phyloP scores from a whole-genome alignment of 1,139 yeast species.

The Candida sanyaensis region DNA sequence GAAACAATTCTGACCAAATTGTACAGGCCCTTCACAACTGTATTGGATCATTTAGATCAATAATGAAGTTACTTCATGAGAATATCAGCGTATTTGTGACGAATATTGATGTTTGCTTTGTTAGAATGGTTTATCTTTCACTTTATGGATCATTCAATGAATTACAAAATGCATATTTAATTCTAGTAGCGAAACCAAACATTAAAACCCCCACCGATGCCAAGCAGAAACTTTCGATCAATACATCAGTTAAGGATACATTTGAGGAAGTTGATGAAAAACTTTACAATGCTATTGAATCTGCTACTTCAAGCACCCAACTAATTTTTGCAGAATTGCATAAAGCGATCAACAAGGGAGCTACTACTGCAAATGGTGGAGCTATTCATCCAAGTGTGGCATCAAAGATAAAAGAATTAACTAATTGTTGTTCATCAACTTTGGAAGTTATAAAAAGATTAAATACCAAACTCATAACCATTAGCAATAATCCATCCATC shows the following conservation, averaged over 20 bases:
- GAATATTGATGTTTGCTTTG: conserved; percentile 65
- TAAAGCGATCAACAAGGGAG: conserved; percentile 72
- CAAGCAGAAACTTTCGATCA: conserved; percentile 28
- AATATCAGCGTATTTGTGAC: conserved; percentile 50
- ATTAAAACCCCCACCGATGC: conserved; percentile 17
- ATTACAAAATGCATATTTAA: conserved; percentile 68
- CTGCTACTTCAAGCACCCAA: conserved; percentile 77
- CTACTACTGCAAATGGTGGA: conserved; percentile 34
- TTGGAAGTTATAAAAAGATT: conserved; percentile 78
- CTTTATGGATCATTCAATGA: conserved; percentile 76
- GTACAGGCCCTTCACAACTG: conserved; percentile 33
- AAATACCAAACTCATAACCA: conserved; percentile 55
- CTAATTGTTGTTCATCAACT: conserved; percentile 75
- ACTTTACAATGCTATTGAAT: conserved; percentile 69
- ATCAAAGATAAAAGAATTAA: conserved; percentile 71
- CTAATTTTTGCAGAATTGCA: conserved; percentile 79
- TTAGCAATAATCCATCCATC: conserved; percentile 51
- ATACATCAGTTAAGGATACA: conserved; percentile 21
- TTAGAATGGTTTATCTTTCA: conserved; percentile 72
- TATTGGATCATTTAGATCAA: conserved; percentile 51
- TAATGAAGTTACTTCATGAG: conserved; percentile 49
- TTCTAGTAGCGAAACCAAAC: conserved; percentile 41
- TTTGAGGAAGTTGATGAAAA: conserved; percentile 69
- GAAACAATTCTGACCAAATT: conserved; percentile 31
- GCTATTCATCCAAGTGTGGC: conserved; percentile 42